Evolutionary conservation across 306 rosid genomes (phyloP), one percentile per base, ranked within the genome.

Genomic region (Rubus parviflorus): DNA sequence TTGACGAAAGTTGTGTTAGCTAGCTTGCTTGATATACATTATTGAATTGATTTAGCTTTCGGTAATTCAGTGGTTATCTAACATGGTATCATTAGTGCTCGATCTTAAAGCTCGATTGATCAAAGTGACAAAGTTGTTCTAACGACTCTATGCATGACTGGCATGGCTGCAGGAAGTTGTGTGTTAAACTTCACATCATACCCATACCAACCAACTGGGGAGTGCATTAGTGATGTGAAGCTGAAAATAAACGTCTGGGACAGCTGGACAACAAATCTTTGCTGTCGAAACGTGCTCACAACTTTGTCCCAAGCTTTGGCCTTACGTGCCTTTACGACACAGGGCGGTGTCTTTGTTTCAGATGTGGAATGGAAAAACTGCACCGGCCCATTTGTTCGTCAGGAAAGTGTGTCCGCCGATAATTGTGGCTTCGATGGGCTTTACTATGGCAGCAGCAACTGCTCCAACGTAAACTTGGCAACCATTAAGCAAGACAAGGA

Each of bases 201-300:
- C 64, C 84, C 83, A 7, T 75, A 79, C 53, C 83, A 79, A 75
- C 76, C 82, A 72, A 81, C 76, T 9, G 78, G 77, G 15, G 89
- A 85, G 68, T 92, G 97, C 64, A 47, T n/a, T 7, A 14, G 66
- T 8, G 7, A 3, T 20, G 79, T 69, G 22, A 72, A 68, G 19
- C 86, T 75, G 52, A 58, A 56, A 8, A 74, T 89, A 53, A 57
- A 6, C 22, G 20, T 22, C 0, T 94, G 97, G 98, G 74, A 76
- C 10, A 82, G 83, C 17, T 79, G 85, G 72, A 87, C 86, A 1
- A 57, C 63, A 12, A 87, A 83, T 3, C 53, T 84, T 0, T 94
- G 98, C 84, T 94, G 98, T 57, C 86, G 91, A 3, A 89, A 90
- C 17, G 86, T 84, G 56, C 86, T 90, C 6, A 73, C 85, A 2